Base-by-base conservation (phyloP, 2,329 filamentous ascomycete species). In the Aspergillus piperis region DNA sequence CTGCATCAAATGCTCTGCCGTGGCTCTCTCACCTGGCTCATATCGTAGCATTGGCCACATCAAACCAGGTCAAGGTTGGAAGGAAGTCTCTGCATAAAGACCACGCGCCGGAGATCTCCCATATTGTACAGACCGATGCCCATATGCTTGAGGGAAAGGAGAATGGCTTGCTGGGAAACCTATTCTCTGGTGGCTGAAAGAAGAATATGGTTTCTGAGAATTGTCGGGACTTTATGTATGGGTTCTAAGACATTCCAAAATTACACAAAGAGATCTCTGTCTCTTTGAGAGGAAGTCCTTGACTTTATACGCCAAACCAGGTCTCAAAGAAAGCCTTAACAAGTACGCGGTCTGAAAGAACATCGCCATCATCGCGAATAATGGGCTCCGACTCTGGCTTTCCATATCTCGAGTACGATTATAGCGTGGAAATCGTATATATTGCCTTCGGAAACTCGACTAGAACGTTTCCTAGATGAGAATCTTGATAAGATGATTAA, bases 401-500 rank as follows among this genome's bases (percentile, higher is more conserved):
- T 32, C 67, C 67, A 27, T 64, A 70, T 62, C 58, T 65, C 25
- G 67, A 54, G 19, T 70, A 67, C 19, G 71, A 21, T 19, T 70
- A 61, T 21, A 62, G 54, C 5, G 64, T 59, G 8, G 66, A 62
- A 17, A 66, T 64, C 13, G 36, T n/a, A 58, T 73, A 60, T 1
- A 72, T 61, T 8, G 51, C 38, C 55, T 59, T 39, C 15, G 65
- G 64, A 36, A 69, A 59, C 2, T 62, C 60, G 52, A 70, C 50
- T 17, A 73, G 59, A 25, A 72, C 60, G 41, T 73, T 74, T 11
- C 59, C 66, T 7, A 67, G 62, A 52, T 66, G 68, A 54, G 73
- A 62, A 25, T 70, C 68, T 72, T 61, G 52, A 39, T 56, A 21
- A 39, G 41, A 47, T 52, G 10, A 2, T 30, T 50, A 63, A 23